Percentiles rank a stretch among this genome's conserved stretches.
Evolutionary conservation across 768 basidiomycete genomes (phyloP).

Genomic region (Piloderma croceum): DNA sequence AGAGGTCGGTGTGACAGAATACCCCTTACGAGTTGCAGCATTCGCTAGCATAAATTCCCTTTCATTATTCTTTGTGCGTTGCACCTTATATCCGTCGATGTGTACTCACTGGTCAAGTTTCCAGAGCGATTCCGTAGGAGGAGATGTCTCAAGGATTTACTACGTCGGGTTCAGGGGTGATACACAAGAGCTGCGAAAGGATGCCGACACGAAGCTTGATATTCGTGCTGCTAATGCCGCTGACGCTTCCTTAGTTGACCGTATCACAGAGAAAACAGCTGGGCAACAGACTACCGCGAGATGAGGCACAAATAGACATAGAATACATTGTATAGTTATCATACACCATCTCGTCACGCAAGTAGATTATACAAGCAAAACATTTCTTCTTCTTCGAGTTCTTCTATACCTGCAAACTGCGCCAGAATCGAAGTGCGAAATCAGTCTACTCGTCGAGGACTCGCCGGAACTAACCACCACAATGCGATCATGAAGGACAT

Average conservation of each 20-base stretch:
- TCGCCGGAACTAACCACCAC: constrained; percentile 39
- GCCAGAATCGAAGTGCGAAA: too few species aligned
- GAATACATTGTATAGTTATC: too few species aligned
- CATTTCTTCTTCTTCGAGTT: too few species aligned
- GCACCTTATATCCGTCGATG: constrained; percentile 4
- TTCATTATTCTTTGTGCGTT: constrained; percentile 75
- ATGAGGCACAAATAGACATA: too few species aligned
- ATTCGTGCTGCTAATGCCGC: constrained; percentile 78
- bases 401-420: too few species aligned
- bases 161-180: constrained; percentile 85
- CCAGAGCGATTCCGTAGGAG: constrained; percentile 65
- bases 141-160: constrained; percentile 61
- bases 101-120: constrained; percentile 5
- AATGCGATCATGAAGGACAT: constrained; percentile 35
- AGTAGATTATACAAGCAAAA: too few species aligned
- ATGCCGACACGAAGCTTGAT: constrained; percentile 58
- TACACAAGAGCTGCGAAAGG: constrained; percentile 45
- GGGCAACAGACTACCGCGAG: constrained; percentile 62
- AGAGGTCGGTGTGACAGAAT: constrained; percentile 64
- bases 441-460: neutral
- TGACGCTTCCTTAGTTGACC: constrained; percentile 63
- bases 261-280: constrained; percentile 48
- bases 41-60: constrained; percentile 71
- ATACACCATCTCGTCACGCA: too few species aligned
- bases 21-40: constrained; percentile 70